These are phyloP conservation scores for Scutellaria galericulata DNA, from an alignment of 257 asterid species.

Conservation along the genomic window DNA sequence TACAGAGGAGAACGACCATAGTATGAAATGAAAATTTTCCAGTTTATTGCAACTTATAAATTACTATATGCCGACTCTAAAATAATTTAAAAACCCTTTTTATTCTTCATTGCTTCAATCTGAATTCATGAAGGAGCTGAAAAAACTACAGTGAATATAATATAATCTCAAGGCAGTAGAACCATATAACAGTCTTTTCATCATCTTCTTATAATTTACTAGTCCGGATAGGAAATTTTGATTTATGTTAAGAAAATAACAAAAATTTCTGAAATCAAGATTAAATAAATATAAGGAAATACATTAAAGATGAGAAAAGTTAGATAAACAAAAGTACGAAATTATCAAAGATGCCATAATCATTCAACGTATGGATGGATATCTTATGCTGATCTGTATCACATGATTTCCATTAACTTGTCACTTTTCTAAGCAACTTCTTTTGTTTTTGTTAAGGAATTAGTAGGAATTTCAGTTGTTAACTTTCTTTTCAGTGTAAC, in stretches of 20 bases:
- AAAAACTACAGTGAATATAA: neutral
- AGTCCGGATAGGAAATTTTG: neutral
- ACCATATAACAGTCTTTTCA: neutral
- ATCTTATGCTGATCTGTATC: neutral
- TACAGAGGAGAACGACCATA: conserved; percentile 3
- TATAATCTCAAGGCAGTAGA: neutral
- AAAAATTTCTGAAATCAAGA: neutral
- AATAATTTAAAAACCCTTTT: neutral
- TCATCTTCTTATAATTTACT: neutral
- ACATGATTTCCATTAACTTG: neutral
- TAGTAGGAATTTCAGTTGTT: neutral
- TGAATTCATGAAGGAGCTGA: conserved; percentile 3
- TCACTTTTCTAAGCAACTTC: conserved; percentile 2
- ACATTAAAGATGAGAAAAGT: neutral
- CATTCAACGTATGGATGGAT: neutral
- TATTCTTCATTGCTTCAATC: conserved; percentile 15
- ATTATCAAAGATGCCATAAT: neutral
- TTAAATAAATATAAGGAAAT: neutral
- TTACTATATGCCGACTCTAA: neutral
- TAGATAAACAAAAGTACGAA: neutral
- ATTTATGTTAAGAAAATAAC: neutral
- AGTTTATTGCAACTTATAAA: conserved; percentile 5
- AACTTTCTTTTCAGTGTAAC: neutral
- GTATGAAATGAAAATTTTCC: neutral
- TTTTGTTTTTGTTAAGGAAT: neutral